Percentiles rank a stretch among this genome's conserved stretches.
phyloP scores from a whole-genome alignment of 768 basidiomycete genomes.

The Harrya chromipes region DNA sequence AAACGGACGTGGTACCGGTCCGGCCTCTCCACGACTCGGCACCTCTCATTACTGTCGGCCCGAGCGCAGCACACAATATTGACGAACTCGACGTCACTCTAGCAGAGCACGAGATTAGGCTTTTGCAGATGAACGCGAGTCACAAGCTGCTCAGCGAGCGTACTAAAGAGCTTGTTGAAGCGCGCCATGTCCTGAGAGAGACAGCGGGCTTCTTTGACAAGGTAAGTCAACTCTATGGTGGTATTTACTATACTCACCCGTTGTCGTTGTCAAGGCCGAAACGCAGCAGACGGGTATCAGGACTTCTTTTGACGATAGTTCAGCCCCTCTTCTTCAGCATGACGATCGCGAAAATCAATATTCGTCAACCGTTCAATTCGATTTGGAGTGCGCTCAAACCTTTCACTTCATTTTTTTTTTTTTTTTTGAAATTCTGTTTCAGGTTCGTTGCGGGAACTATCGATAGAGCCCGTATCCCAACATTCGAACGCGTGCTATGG shows the following conservation, averaged over 20 bases:
- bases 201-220: slow-evolving; percentile 95
- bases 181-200: slow-evolving; percentile 89
- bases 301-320: slow-evolving; percentile 87
- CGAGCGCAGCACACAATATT: slow-evolving; percentile 87
- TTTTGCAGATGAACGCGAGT: slow-evolving; percentile 88
- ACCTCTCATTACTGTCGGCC: slow-evolving; percentile 85
- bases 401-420: neutral
- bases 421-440: neutral
- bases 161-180: slow-evolving; percentile 85
- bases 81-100: slow-evolving; percentile 91
- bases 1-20: slow-evolving; percentile 77
- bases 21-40: slow-evolving; percentile 85
- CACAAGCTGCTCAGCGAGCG: slow-evolving; percentile 87
- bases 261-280: slow-evolving; percentile 55
- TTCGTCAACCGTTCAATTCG: slow-evolving; percentile 59
- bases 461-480: slow-evolving; percentile 85
- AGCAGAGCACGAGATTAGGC: slow-evolving; percentile 78
- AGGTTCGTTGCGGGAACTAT: slow-evolving; percentile 97
- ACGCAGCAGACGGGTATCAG: slow-evolving; percentile 77
- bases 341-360: slow-evolving; percentile 79
- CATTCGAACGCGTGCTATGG: slow-evolving; percentile 98
- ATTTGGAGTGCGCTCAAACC: slow-evolving; percentile 69
- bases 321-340: slow-evolving; percentile 86
- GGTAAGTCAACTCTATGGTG: slow-evolving; percentile 39
- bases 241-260: slow-evolving; percentile 6